Base-by-base conservation (phyloP, 139 green algal species). In the Dunaliella sp. region DNA sequence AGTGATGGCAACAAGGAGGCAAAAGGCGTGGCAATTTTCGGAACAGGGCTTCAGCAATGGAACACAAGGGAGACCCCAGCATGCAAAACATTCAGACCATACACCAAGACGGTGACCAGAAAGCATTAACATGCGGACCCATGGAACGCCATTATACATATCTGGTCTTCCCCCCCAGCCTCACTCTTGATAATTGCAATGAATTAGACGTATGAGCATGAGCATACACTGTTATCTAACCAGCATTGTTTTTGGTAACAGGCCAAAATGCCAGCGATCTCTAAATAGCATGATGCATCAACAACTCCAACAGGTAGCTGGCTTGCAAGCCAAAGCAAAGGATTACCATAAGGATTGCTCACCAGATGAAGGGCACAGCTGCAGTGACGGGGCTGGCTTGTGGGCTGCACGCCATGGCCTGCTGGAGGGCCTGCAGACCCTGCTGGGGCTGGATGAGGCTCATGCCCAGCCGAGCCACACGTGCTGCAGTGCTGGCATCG, bases 381-480 rank as follows among this genome's bases (percentile, higher is more conserved):
- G 87, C 58, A 1, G 90, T 34, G 30, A 85, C 74, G 2, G 88
- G 77, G 33, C 24, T 32, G 37, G 48, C 48, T 26, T 65, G 48
- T 7, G 48, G 48, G 7, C 48, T 16, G 16, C 48, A 65, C 7
- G 48, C 48, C 48, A 65, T 65, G 48, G 48, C n/a, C 78, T 48
- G 78, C 78, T 65, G 34, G 26, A 96, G 88, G 25, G 90, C 93
- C 22, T 81, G 80, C 81, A 97, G 83, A 22, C 94, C 95, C 34
- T 83, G 37, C 33, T 82, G 74, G 28, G 94, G 88, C 30, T 80
- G 82, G 32, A 97, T 82, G 25, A 95, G 82, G 36, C 81, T 84
- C 89, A 96, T 94, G 83, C 94, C 94, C 88, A 94, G 87, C 48
- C 91, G 38, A 92, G 92, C 91, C 87, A 97, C 86, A 30, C 83